Base-by-base conservation (phyloP, 2,329 filamentous ascomycete species). In the Hypoxylon sp. region DNA sequence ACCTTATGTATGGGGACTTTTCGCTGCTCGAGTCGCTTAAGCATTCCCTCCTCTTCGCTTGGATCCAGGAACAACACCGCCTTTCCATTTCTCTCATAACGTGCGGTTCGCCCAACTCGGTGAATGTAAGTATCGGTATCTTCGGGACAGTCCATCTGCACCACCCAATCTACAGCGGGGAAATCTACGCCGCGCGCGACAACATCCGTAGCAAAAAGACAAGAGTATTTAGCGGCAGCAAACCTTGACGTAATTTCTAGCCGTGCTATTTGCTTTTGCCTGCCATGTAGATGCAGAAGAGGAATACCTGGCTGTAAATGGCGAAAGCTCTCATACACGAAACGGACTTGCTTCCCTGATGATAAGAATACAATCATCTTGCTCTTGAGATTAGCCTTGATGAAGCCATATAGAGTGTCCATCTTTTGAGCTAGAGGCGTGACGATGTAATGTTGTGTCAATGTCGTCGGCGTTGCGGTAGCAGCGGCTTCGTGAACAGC, bases 81-180 rank as follows among this genome's bases (percentile, higher is more conserved):
- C 42, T 91, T 90, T 6, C 96, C 96, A 58, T 93, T 89, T 70
- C 92, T 91, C 75, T 98, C 91, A 79, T 97, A 98, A 24, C 72
- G 63, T n/a, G 96, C 96, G 17, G 96, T 98, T 31, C 96, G 89
- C 1, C 96, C 96, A 3, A 98, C 95, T 65, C 96, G 90, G 81
- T 99, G 96, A 73, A 99, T 98, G 76, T 99, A 99, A 0, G 96
- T 99, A 76, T 98, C 96, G 3, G 93, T 92, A 79, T 99, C 95
- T 80, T 99, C 96, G 0, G 96, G 96, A 72, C 93, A 97, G 79
- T 99, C 96, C n/a, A 93, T 87, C 78, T 99, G 96, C n/a, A 99
- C 94, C 4, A 99, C 96, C 92, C 96, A 99, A 79, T 99, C 96
- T 0, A 99, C 96, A 2, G 94, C 91, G 0, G 96, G 96, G 77